phyloP scores from a whole-genome alignment of 805 yeast species.

The Limtongia smithiae region DNA sequence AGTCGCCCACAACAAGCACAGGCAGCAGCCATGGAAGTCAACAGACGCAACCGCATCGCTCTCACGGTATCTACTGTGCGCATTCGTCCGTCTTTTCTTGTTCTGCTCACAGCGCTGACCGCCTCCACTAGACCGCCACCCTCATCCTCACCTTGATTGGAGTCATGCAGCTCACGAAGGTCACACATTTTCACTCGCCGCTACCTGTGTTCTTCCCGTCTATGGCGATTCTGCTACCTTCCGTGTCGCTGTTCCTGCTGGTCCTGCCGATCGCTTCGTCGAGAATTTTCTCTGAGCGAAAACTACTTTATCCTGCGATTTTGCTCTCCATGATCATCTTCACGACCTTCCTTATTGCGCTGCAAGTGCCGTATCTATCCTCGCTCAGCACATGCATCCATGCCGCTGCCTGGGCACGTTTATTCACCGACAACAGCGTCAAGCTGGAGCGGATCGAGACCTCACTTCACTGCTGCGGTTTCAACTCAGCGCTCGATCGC shows the following conservation, averaged over 20 bases:
- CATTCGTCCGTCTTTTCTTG: too few species aligned
- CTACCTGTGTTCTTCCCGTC: slow-evolving; percentile 14
- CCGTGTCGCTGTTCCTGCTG: slow-evolving; percentile 7
- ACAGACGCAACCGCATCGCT: not conserved
- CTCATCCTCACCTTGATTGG: slow-evolving; percentile 24
- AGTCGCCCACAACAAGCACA: too few species aligned
- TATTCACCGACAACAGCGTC: slow-evolving; percentile 3
- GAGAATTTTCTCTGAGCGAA: slow-evolving; percentile 12
- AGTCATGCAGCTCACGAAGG: slow-evolving; percentile 25
- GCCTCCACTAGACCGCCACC: slow-evolving; percentile 7
- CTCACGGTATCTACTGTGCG: too few species aligned
- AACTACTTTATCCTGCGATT: slow-evolving; percentile 13
- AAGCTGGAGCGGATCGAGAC: slow-evolving; percentile 15
- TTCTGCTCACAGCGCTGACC: too few species aligned
- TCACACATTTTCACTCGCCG: slow-evolving; percentile 21
- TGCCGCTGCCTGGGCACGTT: slow-evolving; percentile 11
- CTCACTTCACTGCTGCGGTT: slow-evolving; percentile 24
- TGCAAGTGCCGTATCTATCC: slow-evolving; percentile 19
- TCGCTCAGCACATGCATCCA: slow-evolving; percentile 16
- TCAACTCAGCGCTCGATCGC: slow-evolving; percentile 17
- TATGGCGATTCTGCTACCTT: slow-evolving; percentile 18
- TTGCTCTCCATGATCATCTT: slow-evolving; percentile 7
- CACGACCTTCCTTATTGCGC: slow-evolving; percentile 14
- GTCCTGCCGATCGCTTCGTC: slow-evolving; percentile 17
- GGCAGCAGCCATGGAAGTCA: too few species aligned